These are phyloP conservation scores for Phytopythium cucurbitacearum DNA, from an alignment of 352 stramenopile species.

Conservation along the genomic window DNA sequence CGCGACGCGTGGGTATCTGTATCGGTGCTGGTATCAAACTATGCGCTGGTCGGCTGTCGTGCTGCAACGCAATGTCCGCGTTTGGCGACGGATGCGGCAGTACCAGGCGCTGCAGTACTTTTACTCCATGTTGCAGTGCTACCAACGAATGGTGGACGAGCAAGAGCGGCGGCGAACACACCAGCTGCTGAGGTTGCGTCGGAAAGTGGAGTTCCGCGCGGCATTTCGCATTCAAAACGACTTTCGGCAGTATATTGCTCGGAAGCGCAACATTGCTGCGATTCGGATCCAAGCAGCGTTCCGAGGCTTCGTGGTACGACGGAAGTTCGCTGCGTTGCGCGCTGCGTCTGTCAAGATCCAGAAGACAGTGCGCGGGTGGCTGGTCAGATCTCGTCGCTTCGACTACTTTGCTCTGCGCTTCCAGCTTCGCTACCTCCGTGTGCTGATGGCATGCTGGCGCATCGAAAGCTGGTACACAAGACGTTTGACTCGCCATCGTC, in stretches of 20 bases:
- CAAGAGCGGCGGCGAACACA: conserved; percentile 22
- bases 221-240: conserved; percentile 22
- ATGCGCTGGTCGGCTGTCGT: no score
- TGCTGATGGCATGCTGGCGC: conserved; percentile 39
- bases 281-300: conserved; percentile 24
- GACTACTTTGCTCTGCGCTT: conserved; percentile 38
- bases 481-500: conserved; percentile 14
- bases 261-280: conserved; percentile 18
- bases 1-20: no score
- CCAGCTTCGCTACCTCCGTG: conserved; percentile 28
- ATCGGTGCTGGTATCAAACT: no score
- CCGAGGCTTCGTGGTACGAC: conserved; percentile 15
- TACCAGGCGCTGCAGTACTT: conserved; percentile 14
- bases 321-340: conserved; percentile 22
- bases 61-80: conserved; percentile 16
- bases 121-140: conserved; percentile 19
- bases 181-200: conserved; percentile 20
- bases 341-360: conserved; percentile 28
- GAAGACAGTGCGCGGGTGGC: conserved; percentile 37
- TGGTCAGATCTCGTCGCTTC: conserved; percentile 25
- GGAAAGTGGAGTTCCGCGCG: conserved; percentile 24
- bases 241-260: conserved; percentile 18
- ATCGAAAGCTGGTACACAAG: conserved; percentile 48
- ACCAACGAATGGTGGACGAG: conserved; percentile 23
- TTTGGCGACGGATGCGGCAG: conserved; percentile 26